Evolutionary conservation across 2,329 filamentous ascomycete genomes (phyloP), one percentile per base, ranked within the genome.

Genomic region (Laburnicola sp.): DNA sequence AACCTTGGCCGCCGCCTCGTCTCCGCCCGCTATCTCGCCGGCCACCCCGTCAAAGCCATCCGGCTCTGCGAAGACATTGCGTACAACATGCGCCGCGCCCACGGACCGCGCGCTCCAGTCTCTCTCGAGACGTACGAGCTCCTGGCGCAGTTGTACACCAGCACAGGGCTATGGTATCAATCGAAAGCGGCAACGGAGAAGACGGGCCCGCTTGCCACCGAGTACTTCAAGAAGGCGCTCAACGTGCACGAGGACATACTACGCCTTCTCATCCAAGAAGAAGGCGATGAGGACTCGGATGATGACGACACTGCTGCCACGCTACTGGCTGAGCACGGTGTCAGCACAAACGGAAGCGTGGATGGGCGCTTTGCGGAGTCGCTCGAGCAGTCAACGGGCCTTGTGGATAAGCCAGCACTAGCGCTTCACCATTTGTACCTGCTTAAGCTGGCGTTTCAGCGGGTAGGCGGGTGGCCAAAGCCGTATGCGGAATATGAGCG

Each of bases 61-160:
- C 60, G 62, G 8, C 75, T 82, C 2, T 78, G 75, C 64, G 80
- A 80, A 59, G 78, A 80, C 60, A 81, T 82, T 50, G 77, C 77
- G 34, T 82, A 82, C 72, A 82, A 82, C 60, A 72, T 82, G 54
- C 77, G 78, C 8, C 78, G 80, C 22, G 78, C 79, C 4, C 79
- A 79, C 65, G 80, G 80, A 3, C 74, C 74, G 27, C 73, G 74
- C 6, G 75, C 80, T 38, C 71, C 72, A 0, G 70, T 76, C 26
- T 80, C 79, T 0, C 62, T 81, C 45, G 76, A 80, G 47, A 77
- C 79, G 57, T 79, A 74, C 53, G 75, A 76, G 56, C 68, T 82
- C 8, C 74, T 82, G 4, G 78, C 78, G 0, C 70, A 76, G 31
- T 71, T 82, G 1, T 81, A 78, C 70, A 80, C 78, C 4, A 68